phyloP scores from a whole-genome alignment of 2,329 filamentous ascomycete genomes.

The Davidsoniella australis region DNA sequence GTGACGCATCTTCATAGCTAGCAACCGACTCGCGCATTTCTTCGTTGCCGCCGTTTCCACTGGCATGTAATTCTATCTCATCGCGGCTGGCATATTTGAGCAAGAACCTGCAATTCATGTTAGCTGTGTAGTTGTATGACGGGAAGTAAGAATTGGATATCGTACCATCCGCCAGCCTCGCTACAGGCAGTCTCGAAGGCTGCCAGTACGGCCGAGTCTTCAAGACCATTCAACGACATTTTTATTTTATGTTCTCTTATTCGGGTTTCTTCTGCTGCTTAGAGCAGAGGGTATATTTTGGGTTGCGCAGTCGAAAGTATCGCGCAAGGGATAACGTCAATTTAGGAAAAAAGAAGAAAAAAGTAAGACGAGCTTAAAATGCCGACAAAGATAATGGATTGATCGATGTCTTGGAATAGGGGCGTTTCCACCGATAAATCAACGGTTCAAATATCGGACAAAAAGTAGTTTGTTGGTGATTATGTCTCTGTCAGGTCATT shows the following conservation, averaged over 20 bases:
- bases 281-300: constrained; percentile 2
- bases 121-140: neutral
- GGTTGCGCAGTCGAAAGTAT: constrained; percentile 3
- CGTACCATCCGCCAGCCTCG: constrained; percentile 90
- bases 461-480: no score
- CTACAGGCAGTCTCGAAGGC: constrained; percentile 63
- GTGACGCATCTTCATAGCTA: constrained; percentile 66
- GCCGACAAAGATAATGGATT: neutral
- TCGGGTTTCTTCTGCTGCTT: neutral
- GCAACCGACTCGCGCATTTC: constrained; percentile 68
- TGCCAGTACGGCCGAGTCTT: constrained; percentile 63
- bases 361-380: neutral
- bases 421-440: neutral
- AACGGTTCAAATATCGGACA: no score
- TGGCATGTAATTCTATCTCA: constrained; percentile 61
- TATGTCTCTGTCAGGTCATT: no score
- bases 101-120: constrained; percentile 53
- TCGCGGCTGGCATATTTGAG: constrained; percentile 83
- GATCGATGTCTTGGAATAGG: neutral
- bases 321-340: constrained; percentile 7
- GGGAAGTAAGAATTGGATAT: constrained; percentile 14
- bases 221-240: constrained; percentile 95
- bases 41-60: constrained; percentile 64
- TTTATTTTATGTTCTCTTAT: constrained; percentile 1
- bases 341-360: neutral